Percentiles rank a stretch among this genome's conserved stretches.
Conservation (phyloP, 2,329 filamentous ascomycete species). For the Fusarium avenaceum region DNA sequence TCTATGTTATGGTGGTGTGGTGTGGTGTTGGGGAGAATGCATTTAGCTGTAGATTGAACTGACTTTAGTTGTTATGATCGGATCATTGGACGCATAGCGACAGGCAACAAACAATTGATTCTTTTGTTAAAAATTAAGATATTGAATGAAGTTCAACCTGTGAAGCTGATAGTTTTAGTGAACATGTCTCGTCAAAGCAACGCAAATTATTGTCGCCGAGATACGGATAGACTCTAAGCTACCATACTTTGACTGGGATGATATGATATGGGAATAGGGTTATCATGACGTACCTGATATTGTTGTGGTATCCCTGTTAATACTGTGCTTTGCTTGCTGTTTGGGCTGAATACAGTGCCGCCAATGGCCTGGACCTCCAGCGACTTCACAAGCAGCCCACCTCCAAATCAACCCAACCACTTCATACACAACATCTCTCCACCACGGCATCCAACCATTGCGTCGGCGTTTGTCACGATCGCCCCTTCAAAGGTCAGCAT, state of each 20-base stretch:
- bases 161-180: no score
- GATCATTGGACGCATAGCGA: conserved; percentile 27
- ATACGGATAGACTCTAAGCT: neutral
- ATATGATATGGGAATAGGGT: conserved; percentile 20
- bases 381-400: conserved; percentile 7
- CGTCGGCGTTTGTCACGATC: conserved; percentile 52
- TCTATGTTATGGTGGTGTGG: conserved; percentile 15
- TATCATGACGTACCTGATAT: conserved; percentile 38
- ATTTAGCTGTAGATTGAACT: conserved; percentile 12
- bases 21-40: conserved; percentile 3
- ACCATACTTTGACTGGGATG: conserved; percentile 27
- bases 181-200: no score
- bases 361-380: conserved; percentile 6
- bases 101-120: conserved; percentile 23
- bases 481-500: conserved; percentile 46
- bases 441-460: conserved; percentile 49
- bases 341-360: conserved; percentile 2
- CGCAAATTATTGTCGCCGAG: no score
- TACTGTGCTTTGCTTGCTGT: neutral
- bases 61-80: conserved; percentile 4
- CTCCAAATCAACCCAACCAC: conserved; percentile 28
- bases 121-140: neutral
- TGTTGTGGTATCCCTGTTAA: neutral
- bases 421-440: conserved; percentile 35
- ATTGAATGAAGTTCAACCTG: no score